A percentile compares a stretch with the other conserved stretches of the same genome.
Conservation (phyloP, 2,329 filamentous ascomycete species). For the Pseudogymnoascus sp. region DNA sequence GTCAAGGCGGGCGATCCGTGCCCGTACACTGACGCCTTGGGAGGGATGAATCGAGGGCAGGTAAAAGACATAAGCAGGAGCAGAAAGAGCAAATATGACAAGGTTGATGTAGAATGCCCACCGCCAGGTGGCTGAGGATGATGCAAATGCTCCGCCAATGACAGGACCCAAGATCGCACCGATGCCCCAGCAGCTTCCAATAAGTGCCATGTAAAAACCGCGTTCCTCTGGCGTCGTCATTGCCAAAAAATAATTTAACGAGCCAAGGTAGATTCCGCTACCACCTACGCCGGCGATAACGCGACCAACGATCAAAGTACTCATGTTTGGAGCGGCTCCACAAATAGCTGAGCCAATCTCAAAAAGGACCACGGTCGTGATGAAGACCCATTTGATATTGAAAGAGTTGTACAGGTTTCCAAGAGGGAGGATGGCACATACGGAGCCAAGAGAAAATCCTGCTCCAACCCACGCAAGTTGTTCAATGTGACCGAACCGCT, state of each 20-base stretch:
- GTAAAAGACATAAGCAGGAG: conserved; percentile 28
- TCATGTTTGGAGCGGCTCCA: conserved; percentile 21
- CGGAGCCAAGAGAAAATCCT: conserved; percentile 31
- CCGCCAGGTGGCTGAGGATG: conserved; percentile 28
- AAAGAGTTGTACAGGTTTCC: conserved; percentile 12
- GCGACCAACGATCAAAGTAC: conserved; percentile 23
- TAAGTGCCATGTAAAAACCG: neutral
- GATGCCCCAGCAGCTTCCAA: neutral
- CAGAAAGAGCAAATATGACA: conserved; percentile 28
- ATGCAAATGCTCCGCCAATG: conserved; percentile 23
- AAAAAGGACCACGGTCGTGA: neutral
- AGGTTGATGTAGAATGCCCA: conserved; percentile 29
- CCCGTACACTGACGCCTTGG: conserved; percentile 24
- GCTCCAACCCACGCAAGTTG: conserved; percentile 36
- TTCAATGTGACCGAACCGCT: conserved; percentile 31
- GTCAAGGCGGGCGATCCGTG: conserved; percentile 31
- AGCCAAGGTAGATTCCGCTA: conserved; percentile 27
- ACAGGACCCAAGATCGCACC: neutral
- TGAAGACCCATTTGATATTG: conserved; percentile 13
- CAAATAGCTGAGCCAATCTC: conserved; percentile 21
- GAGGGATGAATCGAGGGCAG: conserved; percentile 33
- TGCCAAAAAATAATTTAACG: conserved; percentile 23
- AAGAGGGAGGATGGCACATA: conserved; percentile 19
- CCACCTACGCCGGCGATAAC: conserved; percentile 21
- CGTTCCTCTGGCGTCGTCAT: conserved; percentile 20